Conservation (phyloP, 2,329 filamentous ascomycete species). For the Aureobasidium sp. region DNA sequence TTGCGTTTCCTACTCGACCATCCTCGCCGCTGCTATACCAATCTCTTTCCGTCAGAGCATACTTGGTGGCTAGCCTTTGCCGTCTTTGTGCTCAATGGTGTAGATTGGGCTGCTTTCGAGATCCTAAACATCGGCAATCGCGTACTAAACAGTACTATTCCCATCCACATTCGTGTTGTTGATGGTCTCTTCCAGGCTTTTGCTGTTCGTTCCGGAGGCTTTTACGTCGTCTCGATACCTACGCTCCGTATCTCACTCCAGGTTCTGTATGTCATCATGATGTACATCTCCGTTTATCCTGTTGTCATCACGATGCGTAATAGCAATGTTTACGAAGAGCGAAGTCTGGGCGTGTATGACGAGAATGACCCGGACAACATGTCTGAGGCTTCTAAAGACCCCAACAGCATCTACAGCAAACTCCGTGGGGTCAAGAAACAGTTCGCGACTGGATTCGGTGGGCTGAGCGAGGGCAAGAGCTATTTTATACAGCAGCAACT, state of each 20-base stretch:
- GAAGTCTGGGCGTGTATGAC: slow-evolving; percentile 53
- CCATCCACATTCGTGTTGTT: slow-evolving; percentile 43
- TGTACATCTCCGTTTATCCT: slow-evolving; percentile 58
- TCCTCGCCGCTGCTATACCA: slow-evolving; percentile 56
- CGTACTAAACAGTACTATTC: slow-evolving; percentile 39
- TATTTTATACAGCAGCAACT: slow-evolving; percentile 39
- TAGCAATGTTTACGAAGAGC: slow-evolving; percentile 56
- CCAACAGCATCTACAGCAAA: slow-evolving; percentile 6
- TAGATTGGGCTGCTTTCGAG: slow-evolving; percentile 47
- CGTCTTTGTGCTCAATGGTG: slow-evolving; percentile 46
- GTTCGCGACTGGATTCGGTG: slow-evolving; percentile 4
- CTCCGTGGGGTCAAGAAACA: slow-evolving; percentile 10
- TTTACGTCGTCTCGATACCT: slow-evolving; percentile 43
- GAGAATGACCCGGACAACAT: slow-evolving; percentile 20
- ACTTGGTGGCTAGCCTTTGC: slow-evolving; percentile 52
- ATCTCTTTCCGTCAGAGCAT: slow-evolving; percentile 53
- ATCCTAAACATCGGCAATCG: slow-evolving; percentile 52
- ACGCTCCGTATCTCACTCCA: slow-evolving; percentile 49
- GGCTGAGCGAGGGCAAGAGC: slow-evolving; percentile 24
- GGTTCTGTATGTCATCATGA: slow-evolving; percentile 56
- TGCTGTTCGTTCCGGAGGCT: slow-evolving; percentile 42
- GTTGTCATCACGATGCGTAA: slow-evolving; percentile 56
- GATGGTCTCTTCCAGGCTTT: slow-evolving; percentile 55
- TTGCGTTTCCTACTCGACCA: slow-evolving; percentile 56
- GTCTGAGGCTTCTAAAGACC: background rate